These are phyloP conservation scores for Raphidocelis subcapitata DNA, from an alignment of 139 green algal genomes.

Conservation along the genomic window DNA sequence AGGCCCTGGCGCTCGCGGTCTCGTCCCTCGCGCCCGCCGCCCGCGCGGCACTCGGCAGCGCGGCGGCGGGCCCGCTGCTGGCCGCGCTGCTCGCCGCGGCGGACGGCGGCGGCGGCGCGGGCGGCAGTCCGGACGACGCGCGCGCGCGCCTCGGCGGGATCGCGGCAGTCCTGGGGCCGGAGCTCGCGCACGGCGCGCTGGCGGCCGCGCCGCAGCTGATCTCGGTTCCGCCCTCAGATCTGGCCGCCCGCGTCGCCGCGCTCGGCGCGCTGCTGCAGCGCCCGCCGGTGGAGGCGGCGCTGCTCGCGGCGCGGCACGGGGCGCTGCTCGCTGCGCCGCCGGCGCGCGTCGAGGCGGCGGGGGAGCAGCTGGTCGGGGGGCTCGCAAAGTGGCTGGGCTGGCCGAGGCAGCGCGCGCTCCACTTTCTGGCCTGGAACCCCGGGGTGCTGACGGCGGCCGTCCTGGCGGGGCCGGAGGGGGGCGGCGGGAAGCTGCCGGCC, in stretches of 20 bases:
- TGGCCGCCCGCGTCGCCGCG: not conserved
- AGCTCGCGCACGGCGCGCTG: conserved; percentile 12
- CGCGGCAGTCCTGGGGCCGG: not conserved
- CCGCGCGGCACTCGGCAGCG: not conserved
- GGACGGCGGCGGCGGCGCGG: not conserved
- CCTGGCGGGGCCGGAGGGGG: not conserved
- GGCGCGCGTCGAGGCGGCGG: not conserved
- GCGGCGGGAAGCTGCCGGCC: not conserved
- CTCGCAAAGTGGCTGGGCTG: conserved; percentile 19
- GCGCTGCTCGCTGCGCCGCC: conserved; percentile 11
- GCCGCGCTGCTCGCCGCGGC: not conserved
- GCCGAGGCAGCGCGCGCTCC: conserved; percentile 4
- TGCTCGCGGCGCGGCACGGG: conserved; percentile 1
- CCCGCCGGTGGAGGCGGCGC: conserved; percentile 8
- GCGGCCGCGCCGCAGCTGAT: conserved; percentile 7
- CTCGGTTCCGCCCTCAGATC: not conserved
- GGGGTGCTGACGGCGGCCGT: conserved; percentile 1
- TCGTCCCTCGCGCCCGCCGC: not conserved
- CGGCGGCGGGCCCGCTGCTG: not conserved
- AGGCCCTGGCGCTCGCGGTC: not conserved
- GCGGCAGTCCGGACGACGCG: not conserved
- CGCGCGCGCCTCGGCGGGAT: not conserved
- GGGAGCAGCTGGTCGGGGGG: conserved; percentile 2
- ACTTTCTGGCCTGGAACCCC: conserved; percentile 4
- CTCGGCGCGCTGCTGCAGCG: conserved; percentile 11